These are phyloP conservation scores for Apostasia ramifera DNA, from an alignment of 106 monocot species.

Conservation along the genomic window DNA sequence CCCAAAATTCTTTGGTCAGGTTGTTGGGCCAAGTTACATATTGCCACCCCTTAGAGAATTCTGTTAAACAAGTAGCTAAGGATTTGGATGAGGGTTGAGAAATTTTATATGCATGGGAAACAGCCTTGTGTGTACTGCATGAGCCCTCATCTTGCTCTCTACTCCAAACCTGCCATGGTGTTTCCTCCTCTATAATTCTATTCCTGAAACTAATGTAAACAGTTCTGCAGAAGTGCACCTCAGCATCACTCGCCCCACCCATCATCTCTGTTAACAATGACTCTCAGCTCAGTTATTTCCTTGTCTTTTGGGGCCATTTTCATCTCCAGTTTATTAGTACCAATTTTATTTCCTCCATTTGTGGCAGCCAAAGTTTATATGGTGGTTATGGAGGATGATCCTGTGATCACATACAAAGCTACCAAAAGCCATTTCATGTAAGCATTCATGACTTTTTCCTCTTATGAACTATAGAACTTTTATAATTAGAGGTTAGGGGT, in stretches of 20 bases:
- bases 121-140: not conserved
- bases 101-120: no score
- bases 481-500: no score
- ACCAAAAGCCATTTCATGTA: no score
- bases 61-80: no score
- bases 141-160: slow-evolving; percentile 13
- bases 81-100: no score
- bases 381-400: slow-evolving; percentile 54
- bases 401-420: slow-evolving; percentile 7
- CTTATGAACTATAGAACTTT: no score
- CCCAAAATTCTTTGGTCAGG: no score
- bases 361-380: slow-evolving; percentile 38
- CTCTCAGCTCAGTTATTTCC: not conserved
- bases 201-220: not conserved
- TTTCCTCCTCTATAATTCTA: not conserved
- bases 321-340: slow-evolving; percentile 12
- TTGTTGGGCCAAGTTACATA: no score
- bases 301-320: not conserved
- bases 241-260: not conserved
- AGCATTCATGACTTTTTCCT: no score
- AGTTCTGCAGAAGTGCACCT: not conserved
- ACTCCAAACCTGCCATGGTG: slow-evolving; percentile 11
- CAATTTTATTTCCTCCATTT: not conserved
- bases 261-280: slow-evolving; percentile 15
- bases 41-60: no score